Evolutionary conservation across 805 yeast species (phyloP), one percentile per base, ranked within the genome.

Genomic region (Yarrowia sp.): DNA sequence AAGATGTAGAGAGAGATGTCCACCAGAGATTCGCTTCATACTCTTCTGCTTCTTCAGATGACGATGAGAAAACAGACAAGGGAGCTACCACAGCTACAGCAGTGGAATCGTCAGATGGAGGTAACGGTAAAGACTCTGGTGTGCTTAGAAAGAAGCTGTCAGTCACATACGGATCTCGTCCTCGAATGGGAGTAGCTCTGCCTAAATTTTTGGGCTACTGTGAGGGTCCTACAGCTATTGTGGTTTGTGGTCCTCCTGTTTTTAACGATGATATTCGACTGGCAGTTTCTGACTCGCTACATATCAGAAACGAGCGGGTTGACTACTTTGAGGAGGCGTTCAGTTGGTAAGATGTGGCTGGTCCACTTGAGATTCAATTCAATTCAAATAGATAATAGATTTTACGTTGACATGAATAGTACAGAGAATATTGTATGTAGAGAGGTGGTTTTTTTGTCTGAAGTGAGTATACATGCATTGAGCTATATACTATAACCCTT

Each of bases 261-360:
- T 81, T 86, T 81, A 85, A 80, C 68, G 92, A 86, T 70, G 79
- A 76, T 3, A 68, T 85, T 18, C 80, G 93, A 71, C 72, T 76
- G 43, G 72, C 80, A 3, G 81, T 86, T 5, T 77, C 81, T 0
- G 68, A 75, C 8, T 74, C 79, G 44, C 73, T 86, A 31, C 74
- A 74, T 10, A 67, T 74, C 35, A 74, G 79, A 17, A 74, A 75
- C 1, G 77, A 80, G 62, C 77, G 87, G 62, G 80, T 89, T 15
- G 90, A 87, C 66, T 84, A 83, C 71, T 83, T 78, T 71, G 95
- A 89, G 71, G 91, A 88, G 72, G 76, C 86, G 50, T 90, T 87
- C 75, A 78, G 82, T 13, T 88, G 93, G 93, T 84, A 71, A 47
- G 13, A 35, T 3, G 28, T 22, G 28, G 28, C 28, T 22, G 28